Conservation (phyloP, 2,329 filamentous ascomycete species). For the Cladosporium sp. region DNA sequence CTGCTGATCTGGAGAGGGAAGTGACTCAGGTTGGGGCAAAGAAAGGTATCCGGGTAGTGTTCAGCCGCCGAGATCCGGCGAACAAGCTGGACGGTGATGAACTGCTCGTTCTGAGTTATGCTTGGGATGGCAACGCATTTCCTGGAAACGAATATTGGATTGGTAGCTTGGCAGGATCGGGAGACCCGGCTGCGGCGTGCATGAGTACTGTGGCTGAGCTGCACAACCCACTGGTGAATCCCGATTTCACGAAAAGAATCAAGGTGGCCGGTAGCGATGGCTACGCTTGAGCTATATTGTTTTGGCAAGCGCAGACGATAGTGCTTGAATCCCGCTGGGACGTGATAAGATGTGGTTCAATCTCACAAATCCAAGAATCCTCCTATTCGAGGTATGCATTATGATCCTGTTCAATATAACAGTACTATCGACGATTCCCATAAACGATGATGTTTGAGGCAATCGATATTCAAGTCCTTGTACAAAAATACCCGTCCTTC, state of each 20-base stretch:
- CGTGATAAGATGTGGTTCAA: no score
- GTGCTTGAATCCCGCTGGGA: no score
- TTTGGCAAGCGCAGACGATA: no score
- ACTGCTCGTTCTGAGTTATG: conserved; percentile 31
- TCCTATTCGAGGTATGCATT: no score
- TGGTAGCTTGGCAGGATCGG: conserved; percentile 23
- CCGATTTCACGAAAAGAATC: conserved; percentile 17
- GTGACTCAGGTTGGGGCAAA: conserved; percentile 13
- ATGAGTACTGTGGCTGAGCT: conserved; percentile 32
- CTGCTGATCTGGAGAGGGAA: not conserved
- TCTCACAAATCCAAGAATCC: no score
- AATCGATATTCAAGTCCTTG: no score
- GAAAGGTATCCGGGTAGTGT: conserved; percentile 22
- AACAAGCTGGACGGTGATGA: conserved; percentile 22
- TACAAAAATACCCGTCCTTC: no score
- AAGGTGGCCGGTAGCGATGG: conserved; percentile 1
- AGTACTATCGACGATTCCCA: no score
- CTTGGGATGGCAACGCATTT: conserved; percentile 34
- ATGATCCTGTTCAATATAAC: no score
- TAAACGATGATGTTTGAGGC: no score
- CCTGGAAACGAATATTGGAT: conserved; percentile 34
- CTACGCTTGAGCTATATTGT: not conserved
- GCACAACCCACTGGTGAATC: conserved; percentile 31
- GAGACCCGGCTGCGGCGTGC: conserved; percentile 33
- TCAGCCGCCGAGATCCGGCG: conserved; percentile 28